Evolutionary conservation across 140 eudicot genomes (phyloP).

Genomic region (Anethum foeniculum): DNA sequence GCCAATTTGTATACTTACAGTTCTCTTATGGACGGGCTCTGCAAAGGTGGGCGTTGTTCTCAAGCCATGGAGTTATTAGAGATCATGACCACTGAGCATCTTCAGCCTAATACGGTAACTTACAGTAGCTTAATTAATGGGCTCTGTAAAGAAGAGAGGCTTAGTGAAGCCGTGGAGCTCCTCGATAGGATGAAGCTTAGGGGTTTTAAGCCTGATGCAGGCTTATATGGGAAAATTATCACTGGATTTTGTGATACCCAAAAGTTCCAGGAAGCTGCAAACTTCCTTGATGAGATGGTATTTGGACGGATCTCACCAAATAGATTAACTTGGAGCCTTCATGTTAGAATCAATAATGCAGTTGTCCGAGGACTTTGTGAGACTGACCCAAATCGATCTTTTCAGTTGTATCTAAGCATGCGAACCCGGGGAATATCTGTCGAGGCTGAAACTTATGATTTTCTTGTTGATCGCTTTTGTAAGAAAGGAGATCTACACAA

Average conservation of each 20-base stretch:
- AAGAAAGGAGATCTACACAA: constrained; percentile 50
- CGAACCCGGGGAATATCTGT: constrained; percentile 60
- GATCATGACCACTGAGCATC: constrained; percentile 37
- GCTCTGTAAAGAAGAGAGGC: constrained; percentile 54
- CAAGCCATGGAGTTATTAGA: constrained; percentile 62
- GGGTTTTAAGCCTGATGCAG: constrained; percentile 78
- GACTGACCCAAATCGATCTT: constrained; percentile 43
- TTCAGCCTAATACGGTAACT: constrained; percentile 63
- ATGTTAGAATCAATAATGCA: constrained; percentile 51
- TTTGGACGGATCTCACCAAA: constrained; percentile 53
- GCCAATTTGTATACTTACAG: constrained; percentile 84
- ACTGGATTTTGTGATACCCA: constrained; percentile 41
- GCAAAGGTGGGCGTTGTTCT: constrained; percentile 49
- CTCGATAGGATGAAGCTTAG: constrained; percentile 88
- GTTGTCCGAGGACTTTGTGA: constrained; percentile 66
- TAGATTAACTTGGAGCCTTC: constrained; percentile 68
- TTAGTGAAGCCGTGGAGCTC: constrained; percentile 49
- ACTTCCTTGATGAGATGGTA: constrained; percentile 82
- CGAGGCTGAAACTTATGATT: constrained; percentile 44
- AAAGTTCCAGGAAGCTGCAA: constrained; percentile 70
- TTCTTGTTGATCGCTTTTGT: constrained; percentile 37
- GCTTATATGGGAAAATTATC: constrained; percentile 66
- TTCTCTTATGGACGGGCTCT: constrained; percentile 69
- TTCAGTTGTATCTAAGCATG: constrained; percentile 52
- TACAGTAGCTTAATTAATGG: constrained; percentile 80